phyloP scores from a whole-genome alignment of 2,329 filamentous ascomycete genomes.

The Cordyceps cateniannulata region DNA sequence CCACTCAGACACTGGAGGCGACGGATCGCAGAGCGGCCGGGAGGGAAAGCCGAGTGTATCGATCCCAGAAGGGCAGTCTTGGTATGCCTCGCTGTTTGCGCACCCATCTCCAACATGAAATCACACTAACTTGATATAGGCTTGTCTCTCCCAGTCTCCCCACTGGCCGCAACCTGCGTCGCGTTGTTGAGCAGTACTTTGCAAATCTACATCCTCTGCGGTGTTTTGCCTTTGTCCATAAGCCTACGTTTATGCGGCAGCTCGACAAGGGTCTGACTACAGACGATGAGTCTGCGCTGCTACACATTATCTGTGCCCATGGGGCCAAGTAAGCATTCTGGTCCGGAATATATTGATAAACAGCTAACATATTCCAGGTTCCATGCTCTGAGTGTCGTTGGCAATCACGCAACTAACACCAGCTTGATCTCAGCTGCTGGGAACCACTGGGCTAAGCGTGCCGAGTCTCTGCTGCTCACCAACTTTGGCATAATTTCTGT shows the following conservation, averaged over 20 bases:
- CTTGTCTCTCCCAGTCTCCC: constrained; percentile 28
- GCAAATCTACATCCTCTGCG: constrained; percentile 34
- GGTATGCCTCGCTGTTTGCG: constrained; percentile 9
- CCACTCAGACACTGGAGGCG: neutral
- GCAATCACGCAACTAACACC: constrained; percentile 25
- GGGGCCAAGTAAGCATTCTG: constrained; percentile 28
- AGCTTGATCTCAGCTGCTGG: constrained; percentile 27
- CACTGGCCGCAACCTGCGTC: constrained; percentile 27
- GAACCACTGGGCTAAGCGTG: constrained; percentile 32
- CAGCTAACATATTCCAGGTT: constrained; percentile 24
- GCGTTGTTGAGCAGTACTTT: constrained; percentile 32
- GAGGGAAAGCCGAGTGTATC: constrained; percentile 2
- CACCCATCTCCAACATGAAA: neutral
- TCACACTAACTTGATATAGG: constrained; percentile 19
- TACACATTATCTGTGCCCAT: constrained; percentile 32
- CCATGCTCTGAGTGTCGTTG: constrained; percentile 24
- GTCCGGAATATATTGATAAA: neutral
- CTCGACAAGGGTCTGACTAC: constrained; percentile 30
- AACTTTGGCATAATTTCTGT: constrained; percentile 34
- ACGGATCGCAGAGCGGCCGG: neutral
- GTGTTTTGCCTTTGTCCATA: constrained; percentile 35
- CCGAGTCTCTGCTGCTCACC: constrained; percentile 29
- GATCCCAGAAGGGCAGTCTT: constrained; percentile 14
- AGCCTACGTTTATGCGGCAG: constrained; percentile 32
- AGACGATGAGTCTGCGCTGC: constrained; percentile 30